These are phyloP conservation scores for Pseudocercospora macadamiae DNA, from an alignment of 2,329 filamentous ascomycete species.

Conservation along the genomic window DNA sequence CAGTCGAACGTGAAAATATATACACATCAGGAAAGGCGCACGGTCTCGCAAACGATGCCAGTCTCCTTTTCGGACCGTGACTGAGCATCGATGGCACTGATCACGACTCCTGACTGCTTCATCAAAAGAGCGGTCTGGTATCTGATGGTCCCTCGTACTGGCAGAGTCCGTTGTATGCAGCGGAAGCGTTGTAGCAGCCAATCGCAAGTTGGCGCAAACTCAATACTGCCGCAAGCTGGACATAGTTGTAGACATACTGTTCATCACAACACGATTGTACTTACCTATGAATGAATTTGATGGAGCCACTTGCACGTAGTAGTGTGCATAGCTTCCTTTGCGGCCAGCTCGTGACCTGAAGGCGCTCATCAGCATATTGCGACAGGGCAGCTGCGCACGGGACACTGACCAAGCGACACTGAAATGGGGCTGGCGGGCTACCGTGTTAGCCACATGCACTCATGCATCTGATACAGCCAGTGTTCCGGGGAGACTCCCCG, in stretches of 20 bases:
- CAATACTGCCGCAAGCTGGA: neutral
- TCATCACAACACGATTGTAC: slow-evolving; percentile 34
- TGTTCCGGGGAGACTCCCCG: neutral
- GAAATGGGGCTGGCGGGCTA: slow-evolving; percentile 67
- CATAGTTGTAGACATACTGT: neutral
- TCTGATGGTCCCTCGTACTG: neutral
- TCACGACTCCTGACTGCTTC: neutral
- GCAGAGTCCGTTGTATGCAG: neutral
- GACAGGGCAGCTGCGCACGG: slow-evolving; percentile 3
- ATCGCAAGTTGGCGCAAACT: neutral
- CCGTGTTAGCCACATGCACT: slow-evolving; percentile 12
- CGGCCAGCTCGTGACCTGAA: slow-evolving; percentile 74
- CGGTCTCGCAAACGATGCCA: neutral
- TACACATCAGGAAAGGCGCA: neutral
- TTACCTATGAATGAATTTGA: slow-evolving; percentile 70
- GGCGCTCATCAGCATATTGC: slow-evolving; percentile 6
- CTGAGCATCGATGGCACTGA: neutral
- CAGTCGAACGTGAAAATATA: neutral
- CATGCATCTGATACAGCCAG: slow-evolving; percentile 5
- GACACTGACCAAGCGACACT: slow-evolving; percentile 71
- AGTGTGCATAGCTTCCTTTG: slow-evolving; percentile 85
- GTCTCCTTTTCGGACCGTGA: neutral
- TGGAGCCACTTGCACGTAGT: slow-evolving; percentile 84
- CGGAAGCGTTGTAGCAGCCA: neutral
- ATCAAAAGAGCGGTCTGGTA: neutral